phyloP scores from a whole-genome alignment of 2,329 filamentous ascomycete genomes.

The Ramularia collo-cygni region DNA sequence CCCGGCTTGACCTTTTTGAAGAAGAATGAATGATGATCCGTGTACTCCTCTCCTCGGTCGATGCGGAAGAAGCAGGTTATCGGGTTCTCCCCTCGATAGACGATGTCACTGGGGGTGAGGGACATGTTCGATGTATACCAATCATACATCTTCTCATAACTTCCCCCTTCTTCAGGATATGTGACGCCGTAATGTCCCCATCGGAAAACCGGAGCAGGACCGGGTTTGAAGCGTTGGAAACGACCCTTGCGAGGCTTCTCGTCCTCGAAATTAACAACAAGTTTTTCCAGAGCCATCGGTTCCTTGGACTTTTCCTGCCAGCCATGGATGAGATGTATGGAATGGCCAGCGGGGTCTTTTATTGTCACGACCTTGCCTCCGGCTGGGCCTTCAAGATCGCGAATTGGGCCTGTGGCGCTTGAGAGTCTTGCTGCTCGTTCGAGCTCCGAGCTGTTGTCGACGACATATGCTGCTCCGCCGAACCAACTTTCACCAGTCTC shows the following conservation, averaged over 20 bases:
- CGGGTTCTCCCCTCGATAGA: conserved; percentile 12
- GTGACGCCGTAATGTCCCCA: conserved; percentile 38
- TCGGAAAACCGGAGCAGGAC: conserved; percentile 41
- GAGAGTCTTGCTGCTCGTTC: conserved; percentile 26
- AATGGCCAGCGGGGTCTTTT: conserved; percentile 30
- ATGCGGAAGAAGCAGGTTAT: conserved; percentile 44
- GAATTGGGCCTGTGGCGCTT: conserved; percentile 20
- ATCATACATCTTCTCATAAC: conserved; percentile 28
- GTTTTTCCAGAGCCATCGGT: conserved; percentile 14
- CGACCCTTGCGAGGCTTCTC: conserved; percentile 25
- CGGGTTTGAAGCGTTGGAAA: conserved; percentile 33
- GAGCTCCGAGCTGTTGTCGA: conserved; percentile 33
- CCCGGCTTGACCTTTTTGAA: conserved; percentile 27
- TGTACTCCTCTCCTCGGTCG: conserved; percentile 43
- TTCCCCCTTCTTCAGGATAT: conserved; percentile 28
- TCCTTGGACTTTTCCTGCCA: conserved; percentile 14
- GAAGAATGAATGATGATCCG: conserved; percentile 53
- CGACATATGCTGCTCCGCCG: conserved; percentile 34
- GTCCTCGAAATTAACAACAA: conserved; percentile 26
- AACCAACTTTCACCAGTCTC: conserved; percentile 25
- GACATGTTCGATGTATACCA: conserved; percentile 43
- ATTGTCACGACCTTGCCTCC: conserved; percentile 29
- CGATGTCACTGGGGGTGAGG: conserved; percentile 41
- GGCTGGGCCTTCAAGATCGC: conserved; percentile 28
- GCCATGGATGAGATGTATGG: conserved; percentile 30